Conservation (phyloP, 2,329 filamentous ascomycete genomes). For the Zasmidium citrigriseum region DNA sequence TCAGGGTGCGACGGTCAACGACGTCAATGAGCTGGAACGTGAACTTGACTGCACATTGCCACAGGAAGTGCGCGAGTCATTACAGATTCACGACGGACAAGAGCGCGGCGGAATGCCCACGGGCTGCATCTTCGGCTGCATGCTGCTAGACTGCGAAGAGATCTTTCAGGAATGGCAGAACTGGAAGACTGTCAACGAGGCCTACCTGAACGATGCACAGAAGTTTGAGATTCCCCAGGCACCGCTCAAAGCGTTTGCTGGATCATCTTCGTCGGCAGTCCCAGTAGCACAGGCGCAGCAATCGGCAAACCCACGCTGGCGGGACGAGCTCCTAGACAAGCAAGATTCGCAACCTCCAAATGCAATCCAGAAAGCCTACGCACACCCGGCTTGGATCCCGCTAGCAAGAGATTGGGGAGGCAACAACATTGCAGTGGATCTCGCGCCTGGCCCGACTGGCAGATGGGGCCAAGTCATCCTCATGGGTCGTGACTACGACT, state of each 20-base stretch:
- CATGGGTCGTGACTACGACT: slow-evolving; percentile 96
- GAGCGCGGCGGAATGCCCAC: slow-evolving; percentile 89
- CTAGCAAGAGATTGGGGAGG: slow-evolving; percentile 97
- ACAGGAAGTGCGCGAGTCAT: slow-evolving; percentile 87
- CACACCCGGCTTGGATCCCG: slow-evolving; percentile 93
- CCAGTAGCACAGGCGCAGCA: slow-evolving; percentile 40
- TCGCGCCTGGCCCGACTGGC: slow-evolving; percentile 85
- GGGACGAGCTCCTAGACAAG: slow-evolving; percentile 77
- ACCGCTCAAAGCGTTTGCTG: slow-evolving; percentile 71
- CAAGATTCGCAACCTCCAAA: slow-evolving; percentile 88
- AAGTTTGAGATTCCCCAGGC: slow-evolving; percentile 60
- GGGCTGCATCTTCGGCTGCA: slow-evolving; percentile 87
- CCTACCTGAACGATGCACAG: slow-evolving; percentile 68
- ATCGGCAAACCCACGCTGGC: slow-evolving; percentile 59
- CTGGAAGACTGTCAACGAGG: slow-evolving; percentile 90
- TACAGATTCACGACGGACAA: slow-evolving; percentile 92
- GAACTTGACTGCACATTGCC: slow-evolving; percentile 92
- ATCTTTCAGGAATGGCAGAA: slow-evolving; percentile 98
- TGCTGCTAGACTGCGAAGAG: slow-evolving; percentile 97
- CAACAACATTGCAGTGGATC: slow-evolving; percentile 92
- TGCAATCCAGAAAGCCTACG: slow-evolving; percentile 87
- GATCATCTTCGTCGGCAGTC: slow-evolving; percentile 60
- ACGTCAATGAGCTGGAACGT: slow-evolving; percentile 95
- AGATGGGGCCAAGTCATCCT: slow-evolving; percentile 97
- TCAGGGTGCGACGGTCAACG: slow-evolving; percentile 88